phyloP scores from a whole-genome alignment of 331 rosid genomes.

The Cydonia oblonga region DNA sequence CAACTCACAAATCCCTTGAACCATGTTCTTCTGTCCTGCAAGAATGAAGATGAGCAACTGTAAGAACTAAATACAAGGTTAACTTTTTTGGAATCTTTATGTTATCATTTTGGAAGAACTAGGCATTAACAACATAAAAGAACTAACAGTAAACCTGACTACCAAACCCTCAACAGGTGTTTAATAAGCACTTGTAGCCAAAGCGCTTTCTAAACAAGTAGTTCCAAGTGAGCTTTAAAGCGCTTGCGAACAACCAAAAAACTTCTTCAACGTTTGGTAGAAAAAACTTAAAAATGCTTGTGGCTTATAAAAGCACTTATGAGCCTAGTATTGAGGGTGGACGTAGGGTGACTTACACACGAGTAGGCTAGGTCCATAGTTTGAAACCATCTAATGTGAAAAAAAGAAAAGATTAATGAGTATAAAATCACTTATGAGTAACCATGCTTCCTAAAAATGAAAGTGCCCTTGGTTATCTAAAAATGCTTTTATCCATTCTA shows the following conservation, averaged over 20 bases:
- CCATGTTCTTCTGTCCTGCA: constrained; percentile 82
- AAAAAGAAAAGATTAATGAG: no score
- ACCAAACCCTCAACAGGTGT: background rate
- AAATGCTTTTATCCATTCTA: background rate
- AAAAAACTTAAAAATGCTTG: background rate
- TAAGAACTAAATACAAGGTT: constrained; percentile 21
- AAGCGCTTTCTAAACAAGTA: background rate
- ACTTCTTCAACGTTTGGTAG: background rate
- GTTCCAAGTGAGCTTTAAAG: background rate
- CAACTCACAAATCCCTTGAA: constrained; percentile 67
- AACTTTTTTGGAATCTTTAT: background rate
- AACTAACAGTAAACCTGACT: background rate
- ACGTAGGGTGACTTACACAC: background rate
- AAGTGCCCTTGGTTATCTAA: background rate
- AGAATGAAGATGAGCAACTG: constrained; percentile 18
- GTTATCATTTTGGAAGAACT: background rate
- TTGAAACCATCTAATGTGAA: background rate
- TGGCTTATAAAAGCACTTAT: background rate
- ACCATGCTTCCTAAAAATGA: background rate
- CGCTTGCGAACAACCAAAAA: background rate
- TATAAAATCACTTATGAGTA: background rate
- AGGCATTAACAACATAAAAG: background rate
- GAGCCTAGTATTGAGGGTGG: background rate
- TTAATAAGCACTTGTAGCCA: background rate
- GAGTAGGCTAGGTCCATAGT: background rate